Evolutionary conservation across 352 stramenopile genomes (phyloP).

Genomic region (Phytophthora capsici): DNA sequence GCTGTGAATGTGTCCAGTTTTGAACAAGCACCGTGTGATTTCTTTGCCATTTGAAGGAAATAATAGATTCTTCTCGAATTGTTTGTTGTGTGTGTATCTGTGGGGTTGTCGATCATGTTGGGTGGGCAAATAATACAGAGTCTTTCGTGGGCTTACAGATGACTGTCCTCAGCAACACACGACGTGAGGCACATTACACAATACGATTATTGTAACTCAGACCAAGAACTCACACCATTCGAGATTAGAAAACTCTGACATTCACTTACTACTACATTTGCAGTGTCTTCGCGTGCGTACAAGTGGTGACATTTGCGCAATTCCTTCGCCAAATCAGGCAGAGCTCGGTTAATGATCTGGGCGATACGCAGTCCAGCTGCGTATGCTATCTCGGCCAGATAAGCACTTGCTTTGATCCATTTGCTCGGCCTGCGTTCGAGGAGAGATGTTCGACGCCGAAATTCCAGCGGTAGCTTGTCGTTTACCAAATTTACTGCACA

Average conservation of each 20-base stretch:
- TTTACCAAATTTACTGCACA: conserved; percentile 42
- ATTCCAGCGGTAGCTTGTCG: conserved; percentile 55
- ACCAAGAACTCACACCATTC: conserved; percentile 44
- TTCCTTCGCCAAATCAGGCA: conserved; percentile 39
- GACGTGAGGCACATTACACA: background rate
- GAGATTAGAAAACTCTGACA: conserved; percentile 32
- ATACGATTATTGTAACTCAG: no score
- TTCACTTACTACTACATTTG: conserved; percentile 33
- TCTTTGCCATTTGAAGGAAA: no score
- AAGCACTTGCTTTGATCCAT: conserved; percentile 33
- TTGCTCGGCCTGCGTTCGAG: conserved; percentile 34
- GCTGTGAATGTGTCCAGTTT: no score
- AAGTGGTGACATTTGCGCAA: conserved; percentile 44
- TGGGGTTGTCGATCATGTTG: no score
- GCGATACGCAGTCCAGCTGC: conserved; percentile 46
- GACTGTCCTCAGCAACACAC: conserved; percentile 7
- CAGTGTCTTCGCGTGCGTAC: conserved; percentile 44
- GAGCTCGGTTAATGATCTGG: conserved; percentile 53
- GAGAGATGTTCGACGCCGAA: conserved; percentile 34
- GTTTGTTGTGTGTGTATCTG: no score
- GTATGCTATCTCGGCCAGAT: conserved; percentile 34
- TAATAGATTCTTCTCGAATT: no score
- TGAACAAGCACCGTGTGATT: no score
- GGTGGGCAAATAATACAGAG: no score
- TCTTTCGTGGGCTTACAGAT: no score